Evolutionary conservation across 306 rosid species (phyloP).

Genomic region (Cucumis hystrix): DNA sequence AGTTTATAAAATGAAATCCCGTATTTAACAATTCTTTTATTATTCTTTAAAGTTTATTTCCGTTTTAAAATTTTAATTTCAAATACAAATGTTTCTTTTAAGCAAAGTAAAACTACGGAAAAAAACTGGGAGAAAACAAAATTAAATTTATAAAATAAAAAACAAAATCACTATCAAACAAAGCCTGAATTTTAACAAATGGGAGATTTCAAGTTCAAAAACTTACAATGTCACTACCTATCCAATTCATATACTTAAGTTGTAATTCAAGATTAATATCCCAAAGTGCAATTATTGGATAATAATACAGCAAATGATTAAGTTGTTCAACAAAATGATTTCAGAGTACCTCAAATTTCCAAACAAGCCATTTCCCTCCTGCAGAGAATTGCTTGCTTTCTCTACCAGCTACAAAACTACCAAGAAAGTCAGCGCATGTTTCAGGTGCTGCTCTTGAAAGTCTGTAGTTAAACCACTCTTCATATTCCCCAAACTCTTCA

Average conservation of each 20-base stretch:
- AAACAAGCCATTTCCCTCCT: constrained; percentile 97
- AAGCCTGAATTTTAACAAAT: background rate
- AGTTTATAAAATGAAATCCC: too few relatives aligned
- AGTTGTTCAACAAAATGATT: background rate
- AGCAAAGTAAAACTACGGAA: too few relatives aligned
- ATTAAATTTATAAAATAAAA: too few relatives aligned
- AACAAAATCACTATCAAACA: background rate
- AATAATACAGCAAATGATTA: background rate
- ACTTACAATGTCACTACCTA: background rate
- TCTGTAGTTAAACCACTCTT: constrained; percentile 93
- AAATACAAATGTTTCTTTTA: too few relatives aligned
- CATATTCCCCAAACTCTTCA: constrained; percentile 64
- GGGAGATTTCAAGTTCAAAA: background rate
- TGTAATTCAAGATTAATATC: background rate
- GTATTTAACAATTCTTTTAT: too few relatives aligned
- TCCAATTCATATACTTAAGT: background rate
- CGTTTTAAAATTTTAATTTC: too few relatives aligned
- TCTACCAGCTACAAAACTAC: constrained; percentile 71
- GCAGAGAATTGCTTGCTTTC: constrained; percentile 50
- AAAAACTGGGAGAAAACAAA: too few relatives aligned
- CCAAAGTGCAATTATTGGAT: background rate
- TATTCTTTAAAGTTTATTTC: too few relatives aligned
- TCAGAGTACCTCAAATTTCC: constrained; percentile 90
- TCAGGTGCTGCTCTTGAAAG: constrained; percentile 97
- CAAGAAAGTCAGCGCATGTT: constrained; percentile 89